Evolutionary conservation across 768 basidiomycete genomes (phyloP).

Genomic region (Phlebiopsis gigantea): DNA sequence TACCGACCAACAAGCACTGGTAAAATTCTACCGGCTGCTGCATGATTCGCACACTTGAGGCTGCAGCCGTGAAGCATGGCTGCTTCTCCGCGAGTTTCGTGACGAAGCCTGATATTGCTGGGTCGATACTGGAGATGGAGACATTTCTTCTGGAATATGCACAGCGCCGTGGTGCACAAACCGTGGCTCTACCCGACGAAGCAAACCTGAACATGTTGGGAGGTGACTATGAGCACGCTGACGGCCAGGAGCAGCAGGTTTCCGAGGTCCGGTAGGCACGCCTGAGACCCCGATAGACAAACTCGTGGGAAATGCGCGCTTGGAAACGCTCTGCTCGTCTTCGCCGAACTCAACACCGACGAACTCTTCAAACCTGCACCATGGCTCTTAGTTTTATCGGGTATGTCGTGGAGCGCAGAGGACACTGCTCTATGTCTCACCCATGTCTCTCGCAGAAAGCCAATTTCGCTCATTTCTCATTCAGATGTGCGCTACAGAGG

Average conservation of each 20-base stretch:
- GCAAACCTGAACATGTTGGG: background rate
- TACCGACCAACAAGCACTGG: constrained; percentile 22
- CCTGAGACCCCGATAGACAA: background rate
- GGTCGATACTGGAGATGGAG: constrained; percentile 17
- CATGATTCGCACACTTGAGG: constrained; percentile 20
- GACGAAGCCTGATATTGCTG: constrained; percentile 21
- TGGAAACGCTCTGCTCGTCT: constrained; percentile 11
- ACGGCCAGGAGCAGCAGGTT: background rate
- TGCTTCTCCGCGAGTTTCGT: constrained; percentile 21
- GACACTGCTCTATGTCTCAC: background rate
- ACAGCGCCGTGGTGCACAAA: background rate
- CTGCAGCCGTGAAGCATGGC: constrained; percentile 23
- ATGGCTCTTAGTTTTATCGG: constrained; percentile 80
- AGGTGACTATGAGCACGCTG: background rate
- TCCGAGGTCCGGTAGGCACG: background rate
- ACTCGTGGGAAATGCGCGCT: constrained; percentile 13
- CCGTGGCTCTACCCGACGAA: background rate
- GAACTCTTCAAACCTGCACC: constrained; percentile 14
- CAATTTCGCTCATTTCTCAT: constrained; percentile 86
- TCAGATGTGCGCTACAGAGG: constrained; percentile 89
- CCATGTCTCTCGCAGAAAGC: constrained; percentile 41
- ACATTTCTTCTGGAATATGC: constrained; percentile 1
- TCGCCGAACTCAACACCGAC: constrained; percentile 14
- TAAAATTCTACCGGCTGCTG: constrained; percentile 24
- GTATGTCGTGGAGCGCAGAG: constrained; percentile 30